Conservation (phyloP, 768 basidiomycete genomes). For the Mycena crocata region DNA sequence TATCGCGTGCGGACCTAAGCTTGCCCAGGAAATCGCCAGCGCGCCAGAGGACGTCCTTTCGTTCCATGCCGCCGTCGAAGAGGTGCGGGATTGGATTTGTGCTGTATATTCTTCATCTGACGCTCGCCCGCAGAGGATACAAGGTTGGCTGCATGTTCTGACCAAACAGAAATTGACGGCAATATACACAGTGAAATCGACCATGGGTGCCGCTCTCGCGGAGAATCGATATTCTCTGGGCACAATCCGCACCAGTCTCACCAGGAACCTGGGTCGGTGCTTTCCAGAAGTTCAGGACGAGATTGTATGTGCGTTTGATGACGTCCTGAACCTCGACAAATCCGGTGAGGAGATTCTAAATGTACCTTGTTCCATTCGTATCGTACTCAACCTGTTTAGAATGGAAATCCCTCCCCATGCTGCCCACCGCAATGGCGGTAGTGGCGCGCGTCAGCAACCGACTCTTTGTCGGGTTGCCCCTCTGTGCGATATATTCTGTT, state of each 20-base stretch:
- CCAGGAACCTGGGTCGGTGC: slow-evolving; percentile 39
- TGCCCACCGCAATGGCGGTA: slow-evolving; percentile 31
- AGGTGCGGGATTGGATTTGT: slow-evolving; percentile 40
- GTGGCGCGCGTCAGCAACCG: slow-evolving; percentile 40
- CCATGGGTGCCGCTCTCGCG: slow-evolving; percentile 1
- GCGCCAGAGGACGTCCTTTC: slow-evolving; percentile 55
- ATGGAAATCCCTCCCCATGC: slow-evolving; percentile 8
- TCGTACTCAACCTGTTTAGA: too few species aligned
- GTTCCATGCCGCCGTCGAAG: slow-evolving; percentile 41
- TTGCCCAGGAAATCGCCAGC: slow-evolving; percentile 54
- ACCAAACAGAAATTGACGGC: too few species aligned
- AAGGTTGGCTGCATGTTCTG: background rate
- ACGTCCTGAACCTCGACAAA: slow-evolving; percentile 8
- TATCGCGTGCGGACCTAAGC: slow-evolving; percentile 44
- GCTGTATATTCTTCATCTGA: background rate
- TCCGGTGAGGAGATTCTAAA: slow-evolving; percentile 5
- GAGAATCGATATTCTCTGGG: slow-evolving; percentile 16
- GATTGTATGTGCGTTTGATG: slow-evolving; percentile 33
- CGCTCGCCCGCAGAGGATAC: background rate
- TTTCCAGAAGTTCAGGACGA: slow-evolving; percentile 50
- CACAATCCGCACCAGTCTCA: slow-evolving; percentile 14
- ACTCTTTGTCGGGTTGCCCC: slow-evolving; percentile 41
- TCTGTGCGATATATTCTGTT: slow-evolving; percentile 30
- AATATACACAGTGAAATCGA: background rate
- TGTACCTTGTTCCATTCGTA: too few species aligned